These are phyloP conservation scores for Orbilia javanica DNA, from an alignment of 2,329 filamentous ascomycete species.

Conservation along the genomic window DNA sequence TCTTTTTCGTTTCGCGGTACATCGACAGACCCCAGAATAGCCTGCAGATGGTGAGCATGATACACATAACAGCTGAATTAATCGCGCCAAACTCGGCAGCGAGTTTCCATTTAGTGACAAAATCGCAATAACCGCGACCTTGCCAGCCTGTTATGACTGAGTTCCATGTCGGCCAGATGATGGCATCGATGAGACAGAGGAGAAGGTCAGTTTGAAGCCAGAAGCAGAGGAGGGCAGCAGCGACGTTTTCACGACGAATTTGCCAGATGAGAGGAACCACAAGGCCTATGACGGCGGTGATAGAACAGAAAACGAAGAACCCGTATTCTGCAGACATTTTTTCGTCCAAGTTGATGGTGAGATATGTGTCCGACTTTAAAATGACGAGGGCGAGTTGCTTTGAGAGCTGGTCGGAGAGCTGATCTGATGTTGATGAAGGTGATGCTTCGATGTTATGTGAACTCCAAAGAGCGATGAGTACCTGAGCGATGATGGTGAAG, in stretches of 20 bases:
- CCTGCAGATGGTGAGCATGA: constrained; percentile 72
- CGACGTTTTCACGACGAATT: constrained; percentile 72
- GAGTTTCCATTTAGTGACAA: constrained; percentile 73
- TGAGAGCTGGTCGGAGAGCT: not conserved
- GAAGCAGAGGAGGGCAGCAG: constrained; percentile 71
- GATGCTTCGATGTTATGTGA: constrained; percentile 17
- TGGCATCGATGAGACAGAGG: constrained; percentile 72
- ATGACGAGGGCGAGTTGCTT: not conserved
- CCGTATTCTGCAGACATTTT: constrained; percentile 27
- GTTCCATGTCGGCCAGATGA: constrained; percentile 75
- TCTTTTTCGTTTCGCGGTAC: constrained; percentile 68
- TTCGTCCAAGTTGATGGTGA: not conserved
- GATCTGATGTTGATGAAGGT: not conserved
- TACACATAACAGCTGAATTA: constrained; percentile 70
- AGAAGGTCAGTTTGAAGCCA: constrained; percentile 73
- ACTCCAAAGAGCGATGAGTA: constrained; percentile 8
- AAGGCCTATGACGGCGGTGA: constrained; percentile 68
- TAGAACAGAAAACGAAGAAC: constrained; percentile 57
- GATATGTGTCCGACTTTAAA: not conserved
- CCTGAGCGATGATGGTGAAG: constrained; percentile 16
- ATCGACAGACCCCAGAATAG: constrained; percentile 72
- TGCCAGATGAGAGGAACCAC: constrained; percentile 74
- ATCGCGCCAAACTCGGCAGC: constrained; percentile 69
- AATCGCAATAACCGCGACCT: constrained; percentile 74
- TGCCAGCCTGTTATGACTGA: constrained; percentile 70